These are phyloP conservation scores for Myotisia sp. DNA, from an alignment of 2,329 filamentous ascomycete species.

Conservation along the genomic window DNA sequence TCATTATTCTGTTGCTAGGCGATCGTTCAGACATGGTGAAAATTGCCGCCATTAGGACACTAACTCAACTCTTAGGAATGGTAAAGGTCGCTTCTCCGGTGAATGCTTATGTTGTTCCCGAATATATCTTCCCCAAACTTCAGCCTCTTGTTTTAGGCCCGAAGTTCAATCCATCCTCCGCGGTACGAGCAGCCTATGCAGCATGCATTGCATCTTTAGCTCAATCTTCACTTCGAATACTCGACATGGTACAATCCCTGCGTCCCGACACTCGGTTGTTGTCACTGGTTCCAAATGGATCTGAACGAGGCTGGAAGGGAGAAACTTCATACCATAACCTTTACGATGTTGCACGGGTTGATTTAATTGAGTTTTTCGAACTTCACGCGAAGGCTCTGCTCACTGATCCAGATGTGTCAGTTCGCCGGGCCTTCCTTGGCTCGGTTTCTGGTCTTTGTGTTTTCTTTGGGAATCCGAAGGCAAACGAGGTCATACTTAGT, in stretches of 20 bases:
- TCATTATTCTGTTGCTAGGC: constrained; percentile 66
- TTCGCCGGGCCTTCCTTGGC: constrained; percentile 77
- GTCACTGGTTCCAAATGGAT: constrained; percentile 56
- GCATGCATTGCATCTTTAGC: constrained; percentile 82
- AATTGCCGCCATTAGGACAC: constrained; percentile 67
- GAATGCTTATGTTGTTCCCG: constrained; percentile 53
- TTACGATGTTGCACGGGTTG: constrained; percentile 73
- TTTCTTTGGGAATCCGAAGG: constrained; percentile 83
- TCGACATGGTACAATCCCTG: constrained; percentile 82
- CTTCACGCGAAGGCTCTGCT: constrained; percentile 77
- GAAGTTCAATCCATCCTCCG: constrained; percentile 44
- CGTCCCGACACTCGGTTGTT: constrained; percentile 70
- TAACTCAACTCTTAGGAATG: constrained; percentile 77
- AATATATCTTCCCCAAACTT: constrained; percentile 49
- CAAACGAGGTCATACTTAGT: constrained; percentile 89
- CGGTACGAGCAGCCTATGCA: constrained; percentile 83
- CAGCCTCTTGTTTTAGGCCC: constrained; percentile 42
- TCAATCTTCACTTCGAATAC: constrained; percentile 66
- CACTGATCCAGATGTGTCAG: constrained; percentile 71
- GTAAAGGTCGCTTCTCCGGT: constrained; percentile 73
- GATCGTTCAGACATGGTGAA: constrained; percentile 76
- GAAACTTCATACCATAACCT: constrained; percentile 61
- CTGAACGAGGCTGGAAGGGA: constrained; percentile 58
- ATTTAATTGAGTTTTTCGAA: constrained; percentile 74
- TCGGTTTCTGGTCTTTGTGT: constrained; percentile 87